A percentile compares a stretch with the other conserved stretches of the same genome.
These are phyloP conservation scores for Xylaria sp. DNA, from an alignment of 495 filamentous ascomycete species.

Conservation along the genomic window DNA sequence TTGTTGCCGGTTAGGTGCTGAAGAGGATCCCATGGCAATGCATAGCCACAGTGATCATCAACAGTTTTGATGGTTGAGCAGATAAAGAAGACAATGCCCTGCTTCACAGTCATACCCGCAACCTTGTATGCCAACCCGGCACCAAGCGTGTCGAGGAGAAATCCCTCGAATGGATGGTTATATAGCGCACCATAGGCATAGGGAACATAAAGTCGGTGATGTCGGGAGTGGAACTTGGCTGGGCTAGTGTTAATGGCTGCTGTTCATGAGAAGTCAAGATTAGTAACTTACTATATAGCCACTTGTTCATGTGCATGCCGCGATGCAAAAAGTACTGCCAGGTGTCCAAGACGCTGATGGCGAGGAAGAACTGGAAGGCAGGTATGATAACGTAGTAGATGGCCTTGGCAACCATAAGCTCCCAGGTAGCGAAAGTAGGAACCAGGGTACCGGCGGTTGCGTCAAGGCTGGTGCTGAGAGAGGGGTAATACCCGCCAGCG, in stretches of 20 bases:
- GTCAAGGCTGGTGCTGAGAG: constrained; percentile 55
- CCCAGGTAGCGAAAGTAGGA: constrained; percentile 74
- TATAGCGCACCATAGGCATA: constrained; percentile 98
- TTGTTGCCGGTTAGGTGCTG: constrained; percentile 93
- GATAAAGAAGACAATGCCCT: constrained; percentile 86
- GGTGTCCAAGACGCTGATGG: constrained; percentile 80
- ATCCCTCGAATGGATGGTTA: constrained; percentile 93
- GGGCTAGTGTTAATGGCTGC: constrained; percentile 30
- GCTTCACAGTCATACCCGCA: constrained; percentile 75
- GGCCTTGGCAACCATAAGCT: constrained; percentile 71
- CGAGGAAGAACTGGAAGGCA: constrained; percentile 72
- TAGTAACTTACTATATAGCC: constrained; percentile 86
- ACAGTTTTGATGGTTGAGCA: constrained; percentile 91
- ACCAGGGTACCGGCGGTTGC: constrained; percentile 48
- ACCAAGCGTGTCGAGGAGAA: constrained; percentile 89
- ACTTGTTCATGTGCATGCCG: constrained; percentile 92
- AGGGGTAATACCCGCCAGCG: constrained; percentile 76
- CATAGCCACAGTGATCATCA: constrained; percentile 95
- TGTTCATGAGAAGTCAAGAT: background rate
- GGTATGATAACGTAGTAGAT: constrained; percentile 85
- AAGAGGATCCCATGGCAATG: constrained; percentile 93
- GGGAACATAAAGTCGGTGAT: constrained; percentile 95
- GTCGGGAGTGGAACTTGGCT: constrained; percentile 91
- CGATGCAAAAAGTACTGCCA: constrained; percentile 98
- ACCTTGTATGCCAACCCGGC: constrained; percentile 81